phyloP scores from a whole-genome alignment of 1,284 basidiomycete species.

The Malassezia equina region DNA sequence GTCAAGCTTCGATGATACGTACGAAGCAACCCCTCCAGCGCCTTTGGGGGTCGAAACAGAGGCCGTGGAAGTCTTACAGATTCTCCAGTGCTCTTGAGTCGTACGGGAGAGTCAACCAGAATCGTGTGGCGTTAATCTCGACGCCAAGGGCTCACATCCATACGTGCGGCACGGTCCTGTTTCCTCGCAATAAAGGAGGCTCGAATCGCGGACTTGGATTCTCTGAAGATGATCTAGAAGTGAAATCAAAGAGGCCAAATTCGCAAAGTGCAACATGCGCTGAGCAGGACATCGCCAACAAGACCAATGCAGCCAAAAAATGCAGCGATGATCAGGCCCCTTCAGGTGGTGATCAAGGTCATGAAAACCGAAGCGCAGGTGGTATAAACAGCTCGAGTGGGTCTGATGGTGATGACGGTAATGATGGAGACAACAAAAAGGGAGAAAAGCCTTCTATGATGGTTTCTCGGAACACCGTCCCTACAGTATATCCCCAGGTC shows the following conservation, averaged over 20 bases:
- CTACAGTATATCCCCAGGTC: constrained; percentile 71
- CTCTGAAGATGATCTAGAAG: constrained; percentile 6
- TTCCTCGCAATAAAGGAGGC: constrained; percentile 25
- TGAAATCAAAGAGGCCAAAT: not conserved
- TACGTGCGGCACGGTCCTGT: constrained; percentile 13
- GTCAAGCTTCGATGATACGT: constrained; percentile 5
- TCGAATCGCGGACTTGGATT: constrained; percentile 1
- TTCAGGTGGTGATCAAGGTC: constrained; percentile 11
- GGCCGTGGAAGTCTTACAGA: not conserved
- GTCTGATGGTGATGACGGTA: not conserved
- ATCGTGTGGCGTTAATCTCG: not conserved
- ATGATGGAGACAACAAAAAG: not conserved
- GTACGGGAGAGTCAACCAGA: not conserved
- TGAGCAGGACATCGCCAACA: not conserved
- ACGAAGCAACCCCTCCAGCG: constrained; percentile 4
- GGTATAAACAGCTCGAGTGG: not conserved
- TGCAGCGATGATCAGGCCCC: not conserved
- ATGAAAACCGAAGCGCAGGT: constrained; percentile 3
- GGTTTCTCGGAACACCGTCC: constrained; percentile 31
- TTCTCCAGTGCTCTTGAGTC: not conserved
- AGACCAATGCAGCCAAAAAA: not conserved
- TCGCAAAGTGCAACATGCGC: not conserved
- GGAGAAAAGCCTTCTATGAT: constrained; percentile 6
- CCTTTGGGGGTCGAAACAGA: not conserved
- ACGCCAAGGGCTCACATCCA: constrained; percentile 17